Base-by-base conservation (phyloP, 164 flowering plant genomes). In the Tinospora cordifolia region DNA sequence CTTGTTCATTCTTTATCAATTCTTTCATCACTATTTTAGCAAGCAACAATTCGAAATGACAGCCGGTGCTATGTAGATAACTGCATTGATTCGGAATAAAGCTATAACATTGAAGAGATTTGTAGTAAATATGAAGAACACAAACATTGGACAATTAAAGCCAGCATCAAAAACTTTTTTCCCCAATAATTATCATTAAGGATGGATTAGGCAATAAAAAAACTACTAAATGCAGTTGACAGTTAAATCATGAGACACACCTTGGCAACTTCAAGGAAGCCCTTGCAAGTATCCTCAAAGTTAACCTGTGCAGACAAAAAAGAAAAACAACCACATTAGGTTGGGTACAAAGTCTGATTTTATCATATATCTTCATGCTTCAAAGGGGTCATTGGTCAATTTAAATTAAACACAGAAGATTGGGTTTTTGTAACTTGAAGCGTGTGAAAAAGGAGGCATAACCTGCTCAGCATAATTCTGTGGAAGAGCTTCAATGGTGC, bases 271-370 rank as follows among this genome's bases (percentile, higher is more conserved):
- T 95, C 99, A 62, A 87, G 86, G 71, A 95, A 95, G 64, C 99
- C 98, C 84, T 89, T 95, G 87, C 97, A 92, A 14, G 99, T 87
- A 75, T 95, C 99, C 80, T 95, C 99, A 90, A 92, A 95, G 77
- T 89, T 95, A 51, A 95, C 89, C 99, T 92, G 86, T 25, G 47
- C 65, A 27, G 14, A 72, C 58, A 66, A 30, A n/a, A 62, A 36
- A 21, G 21, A 8, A 57, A 70, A n/a, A 34, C 63, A 69, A 62
- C 26, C 24, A 1, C 13, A 54, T 15, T 69, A 38, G 21, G 19
- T 14, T 26, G 11, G 24, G 1, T 12, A 36, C 5, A 15, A 27
- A 59, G 21, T 17, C 21, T 8, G 9, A 17, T 54, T 21, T 9
- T 8, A 17, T 17, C 60, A 19, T 21, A 54, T 4, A 54, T n/a